Evolutionary conservation across 805 yeast species (phyloP).

Genomic region (Tetrapisispora nanseiensis): DNA sequence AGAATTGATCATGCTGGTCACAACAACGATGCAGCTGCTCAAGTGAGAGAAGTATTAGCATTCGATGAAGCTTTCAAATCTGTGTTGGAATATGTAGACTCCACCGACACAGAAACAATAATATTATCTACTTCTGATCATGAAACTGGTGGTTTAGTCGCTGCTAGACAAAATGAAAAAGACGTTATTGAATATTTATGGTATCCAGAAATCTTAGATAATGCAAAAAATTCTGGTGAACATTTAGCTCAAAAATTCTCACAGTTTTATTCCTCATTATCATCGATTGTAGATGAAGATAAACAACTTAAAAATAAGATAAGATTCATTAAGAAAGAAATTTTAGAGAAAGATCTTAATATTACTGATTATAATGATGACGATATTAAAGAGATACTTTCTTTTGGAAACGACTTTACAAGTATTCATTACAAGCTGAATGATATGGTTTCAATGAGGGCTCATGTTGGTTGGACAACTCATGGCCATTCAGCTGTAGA

Average conservation of each 20-base stretch:
- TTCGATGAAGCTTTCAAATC: constrained; percentile 74
- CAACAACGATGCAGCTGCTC: constrained; percentile 88
- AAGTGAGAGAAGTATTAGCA: constrained; percentile 82
- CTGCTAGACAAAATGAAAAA: constrained; percentile 64
- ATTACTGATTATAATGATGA: constrained; percentile 43
- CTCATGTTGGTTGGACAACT: constrained; percentile 93
- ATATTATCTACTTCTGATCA: constrained; percentile 84
- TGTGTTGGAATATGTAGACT: constrained; percentile 59
- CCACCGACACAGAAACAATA: constrained; percentile 63
- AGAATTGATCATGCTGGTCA: constrained; percentile 96
- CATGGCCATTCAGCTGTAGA: constrained; percentile 96
- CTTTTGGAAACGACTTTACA: constrained; percentile 15
- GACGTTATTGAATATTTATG: constrained; percentile 79
- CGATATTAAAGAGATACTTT: constrained; percentile 42
- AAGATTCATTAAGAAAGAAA: constrained; percentile 41
- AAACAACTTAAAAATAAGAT: constrained; percentile 7
- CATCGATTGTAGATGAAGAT: neutral
- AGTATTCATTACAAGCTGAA: constrained; percentile 41
- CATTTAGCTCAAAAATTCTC: constrained; percentile 42
- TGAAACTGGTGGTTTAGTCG: constrained; percentile 91
- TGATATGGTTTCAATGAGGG: constrained; percentile 65
- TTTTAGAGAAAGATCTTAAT: constrained; percentile 59
- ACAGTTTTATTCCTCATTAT: neutral
- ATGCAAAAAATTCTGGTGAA: constrained; percentile 73
- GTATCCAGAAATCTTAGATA: constrained; percentile 68